phyloP scores from a whole-genome alignment of 2,329 filamentous ascomycete genomes.

The Trichocomaceae sp. region DNA sequence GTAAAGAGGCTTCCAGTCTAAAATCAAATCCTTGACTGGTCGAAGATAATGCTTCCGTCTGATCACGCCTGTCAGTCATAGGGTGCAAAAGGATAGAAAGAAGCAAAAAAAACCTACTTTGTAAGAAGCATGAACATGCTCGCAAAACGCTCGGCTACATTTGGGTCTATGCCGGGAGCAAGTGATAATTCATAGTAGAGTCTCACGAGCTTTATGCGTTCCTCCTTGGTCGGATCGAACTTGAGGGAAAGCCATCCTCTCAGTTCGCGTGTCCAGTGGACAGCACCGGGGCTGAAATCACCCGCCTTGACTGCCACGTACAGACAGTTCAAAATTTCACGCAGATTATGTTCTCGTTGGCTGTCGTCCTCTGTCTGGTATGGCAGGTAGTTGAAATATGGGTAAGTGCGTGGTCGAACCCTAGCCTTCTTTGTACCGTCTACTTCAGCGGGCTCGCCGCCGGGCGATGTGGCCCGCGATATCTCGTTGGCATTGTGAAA shows the following conservation, averaged over 20 bases:
- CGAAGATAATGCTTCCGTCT: slow-evolving; percentile 95
- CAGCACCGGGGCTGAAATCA: slow-evolving; percentile 85
- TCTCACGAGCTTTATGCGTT: slow-evolving; percentile 75
- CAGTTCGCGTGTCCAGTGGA: slow-evolving; percentile 96
- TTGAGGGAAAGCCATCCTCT: slow-evolving; percentile 93
- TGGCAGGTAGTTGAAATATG: slow-evolving; percentile 84
- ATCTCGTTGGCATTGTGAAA: slow-evolving; percentile 55
- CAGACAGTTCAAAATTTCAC: slow-evolving; percentile 85
- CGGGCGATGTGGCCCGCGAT: slow-evolving; percentile 81
- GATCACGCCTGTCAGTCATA: slow-evolving; percentile 1
- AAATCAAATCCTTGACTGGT: slow-evolving; percentile 76
- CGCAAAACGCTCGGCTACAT: slow-evolving; percentile 79
- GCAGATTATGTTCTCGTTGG: slow-evolving; percentile 69
- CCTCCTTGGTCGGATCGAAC: slow-evolving; percentile 85
- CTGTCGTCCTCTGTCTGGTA: slow-evolving; percentile 77
- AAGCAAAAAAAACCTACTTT: slow-evolving; percentile 52
- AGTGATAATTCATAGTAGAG: slow-evolving; percentile 92
- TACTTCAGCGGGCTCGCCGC: slow-evolving; percentile 44
- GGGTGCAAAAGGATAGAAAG: neutral
- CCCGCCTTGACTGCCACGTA: slow-evolving; percentile 88
- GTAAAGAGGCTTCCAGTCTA: slow-evolving; percentile 92
- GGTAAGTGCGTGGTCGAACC: slow-evolving; percentile 74
- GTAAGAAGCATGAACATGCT: slow-evolving; percentile 95
- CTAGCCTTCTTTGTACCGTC: slow-evolving; percentile 60
- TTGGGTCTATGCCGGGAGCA: slow-evolving; percentile 78